Evolutionary conservation across 768 basidiomycete genomes (phyloP).

Genomic region (Leccinellum luteum): DNA sequence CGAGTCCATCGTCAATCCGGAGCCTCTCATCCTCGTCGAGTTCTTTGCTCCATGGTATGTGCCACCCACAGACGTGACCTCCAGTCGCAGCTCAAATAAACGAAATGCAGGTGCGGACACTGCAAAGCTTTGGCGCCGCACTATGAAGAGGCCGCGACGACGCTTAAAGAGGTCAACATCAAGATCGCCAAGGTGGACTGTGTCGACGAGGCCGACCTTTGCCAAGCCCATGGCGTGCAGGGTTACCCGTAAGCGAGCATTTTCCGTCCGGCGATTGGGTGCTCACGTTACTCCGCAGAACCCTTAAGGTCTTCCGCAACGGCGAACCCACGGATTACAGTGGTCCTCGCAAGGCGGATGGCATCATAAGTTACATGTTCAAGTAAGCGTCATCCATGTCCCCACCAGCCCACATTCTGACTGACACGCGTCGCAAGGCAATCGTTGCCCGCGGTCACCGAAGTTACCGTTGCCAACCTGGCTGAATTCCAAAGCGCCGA

Average conservation of each 20-base stretch:
- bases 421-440: constrained; percentile 50
- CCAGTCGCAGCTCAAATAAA: neutral
- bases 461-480: constrained; percentile 72
- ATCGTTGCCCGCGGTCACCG: constrained; percentile 88
- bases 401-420: neutral
- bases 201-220: constrained; percentile 90
- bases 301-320: constrained; percentile 88
- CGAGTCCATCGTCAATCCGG: constrained; percentile 58
- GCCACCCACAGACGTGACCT: neutral
- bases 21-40: constrained; percentile 84
- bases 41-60: constrained; percentile 88
- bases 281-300: constrained; percentile 36
- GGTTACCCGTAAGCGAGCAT: constrained; percentile 82
- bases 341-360: constrained; percentile 92
- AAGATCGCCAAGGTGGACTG: constrained; percentile 97
- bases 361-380: constrained; percentile 94
- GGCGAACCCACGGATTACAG: constrained; percentile 78
- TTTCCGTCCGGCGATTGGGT: neutral
- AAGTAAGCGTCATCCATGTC: constrained; percentile 56
- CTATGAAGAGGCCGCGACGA: constrained; percentile 91
- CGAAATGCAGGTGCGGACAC: constrained; percentile 77
- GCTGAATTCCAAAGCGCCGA: constrained; percentile 86
- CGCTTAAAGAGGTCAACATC: constrained; percentile 86
- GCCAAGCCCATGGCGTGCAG: constrained; percentile 81
- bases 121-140: constrained; percentile 95